These are phyloP conservation scores for Geopyxis carbonaria DNA, from an alignment of 495 filamentous ascomycete genomes.

Conservation along the genomic window DNA sequence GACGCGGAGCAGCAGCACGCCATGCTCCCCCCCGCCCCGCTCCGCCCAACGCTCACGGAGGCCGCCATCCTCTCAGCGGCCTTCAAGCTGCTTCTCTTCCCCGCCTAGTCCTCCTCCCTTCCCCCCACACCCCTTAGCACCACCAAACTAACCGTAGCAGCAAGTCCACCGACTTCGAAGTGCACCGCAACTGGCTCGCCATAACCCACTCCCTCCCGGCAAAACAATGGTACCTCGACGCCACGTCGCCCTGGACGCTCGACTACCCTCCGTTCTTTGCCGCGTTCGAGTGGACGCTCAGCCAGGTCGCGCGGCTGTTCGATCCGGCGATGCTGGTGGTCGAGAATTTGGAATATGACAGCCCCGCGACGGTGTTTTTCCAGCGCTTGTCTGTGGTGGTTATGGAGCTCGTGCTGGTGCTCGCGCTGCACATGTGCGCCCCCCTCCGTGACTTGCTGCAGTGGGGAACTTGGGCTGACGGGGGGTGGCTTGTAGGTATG, in stretches of 20 bases:
- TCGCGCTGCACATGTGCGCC: conserved; percentile 61
- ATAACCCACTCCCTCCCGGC: conserved; percentile 77
- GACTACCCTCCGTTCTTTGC: conserved; percentile 98
- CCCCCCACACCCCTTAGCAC: background rate
- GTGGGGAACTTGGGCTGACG: background rate
- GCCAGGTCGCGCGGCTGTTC: conserved; percentile 55
- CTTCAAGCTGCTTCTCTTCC: conserved; percentile 85
- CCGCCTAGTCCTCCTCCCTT: conserved; percentile 63
- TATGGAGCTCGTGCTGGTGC: conserved; percentile 70
- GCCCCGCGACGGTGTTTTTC: conserved; percentile 85
- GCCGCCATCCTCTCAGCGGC: conserved; percentile 74
- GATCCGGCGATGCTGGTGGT: conserved; percentile 73
- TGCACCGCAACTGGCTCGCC: conserved; percentile 95
- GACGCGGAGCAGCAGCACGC: too few relatives aligned
- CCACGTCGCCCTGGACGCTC: conserved; percentile 96
- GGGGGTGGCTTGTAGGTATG: background rate
- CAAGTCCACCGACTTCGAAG: conserved; percentile 98
- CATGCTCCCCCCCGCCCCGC: too few relatives aligned
- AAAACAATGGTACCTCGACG: conserved; percentile 90
- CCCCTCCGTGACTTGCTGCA: background rate
- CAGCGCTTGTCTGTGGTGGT: conserved; percentile 73
- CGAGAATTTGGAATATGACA: conserved; percentile 66
- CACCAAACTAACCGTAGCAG: conserved; percentile 32
- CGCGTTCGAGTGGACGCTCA: conserved; percentile 85
- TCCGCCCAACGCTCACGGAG: conserved; percentile 30